phyloP scores from a whole-genome alignment of 257 asterid genomes.

The Cinchona pubescens region DNA sequence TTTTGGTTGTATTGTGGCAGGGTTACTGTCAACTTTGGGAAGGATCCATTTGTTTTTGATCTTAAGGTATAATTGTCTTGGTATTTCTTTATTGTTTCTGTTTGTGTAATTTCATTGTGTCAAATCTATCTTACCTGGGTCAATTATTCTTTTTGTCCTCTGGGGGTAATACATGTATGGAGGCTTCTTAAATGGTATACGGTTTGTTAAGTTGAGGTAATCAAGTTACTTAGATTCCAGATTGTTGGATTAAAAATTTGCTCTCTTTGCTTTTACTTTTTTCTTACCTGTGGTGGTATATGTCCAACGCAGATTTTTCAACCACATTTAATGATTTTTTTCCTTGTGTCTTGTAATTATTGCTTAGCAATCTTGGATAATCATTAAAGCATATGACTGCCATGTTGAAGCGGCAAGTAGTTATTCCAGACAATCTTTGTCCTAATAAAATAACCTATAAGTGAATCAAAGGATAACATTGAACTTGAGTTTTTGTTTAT shows the following conservation, averaged over 20 bases:
- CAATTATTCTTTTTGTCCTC: background rate
- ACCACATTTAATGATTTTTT: background rate
- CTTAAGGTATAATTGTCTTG: conserved; percentile 53
- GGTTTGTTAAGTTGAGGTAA: background rate
- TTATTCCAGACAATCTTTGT: background rate
- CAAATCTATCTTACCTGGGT: background rate
- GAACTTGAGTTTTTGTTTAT: background rate
- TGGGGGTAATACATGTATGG: background rate
- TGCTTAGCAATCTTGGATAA: background rate
- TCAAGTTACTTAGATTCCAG: background rate
- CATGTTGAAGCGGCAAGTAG: background rate
- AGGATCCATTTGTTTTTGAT: conserved; percentile 75
- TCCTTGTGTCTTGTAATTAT: background rate
- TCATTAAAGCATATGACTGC: background rate
- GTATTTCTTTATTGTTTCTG: background rate
- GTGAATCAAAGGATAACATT: background rate
- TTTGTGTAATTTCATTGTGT: background rate
- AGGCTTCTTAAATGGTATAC: background rate
- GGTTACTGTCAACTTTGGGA: conserved; percentile 84
- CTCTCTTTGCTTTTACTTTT: background rate
- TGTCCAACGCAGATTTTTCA: background rate
- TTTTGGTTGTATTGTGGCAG: conserved; percentile 48
- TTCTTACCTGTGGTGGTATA: background rate
- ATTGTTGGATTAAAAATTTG: background rate
- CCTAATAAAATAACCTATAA: background rate